These are phyloP conservation scores for Penicillium cinerascens DNA, from an alignment of 495 filamentous ascomycete genomes.

Conservation along the genomic window DNA sequence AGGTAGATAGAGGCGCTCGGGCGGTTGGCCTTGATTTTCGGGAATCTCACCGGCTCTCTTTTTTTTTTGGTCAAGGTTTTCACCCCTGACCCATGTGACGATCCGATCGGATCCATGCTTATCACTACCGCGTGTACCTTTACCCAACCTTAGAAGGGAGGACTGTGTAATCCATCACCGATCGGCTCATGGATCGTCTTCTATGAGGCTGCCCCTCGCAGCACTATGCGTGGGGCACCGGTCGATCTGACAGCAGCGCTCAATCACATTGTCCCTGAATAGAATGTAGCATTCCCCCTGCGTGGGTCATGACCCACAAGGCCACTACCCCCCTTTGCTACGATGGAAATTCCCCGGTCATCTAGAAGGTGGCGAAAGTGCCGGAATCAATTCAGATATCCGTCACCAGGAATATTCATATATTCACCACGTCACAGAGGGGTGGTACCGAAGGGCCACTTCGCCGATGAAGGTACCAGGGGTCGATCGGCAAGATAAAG, in stretches of 20 bases:
- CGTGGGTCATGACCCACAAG: neutral
- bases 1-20: neutral
- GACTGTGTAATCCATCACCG: neutral
- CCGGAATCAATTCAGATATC: too few relatives aligned
- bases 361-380: too few relatives aligned
- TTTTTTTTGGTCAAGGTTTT: neutral
- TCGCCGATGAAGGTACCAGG: neutral
- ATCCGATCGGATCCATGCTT: neutral
- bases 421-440: too few relatives aligned
- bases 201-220: neutral
- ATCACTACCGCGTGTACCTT: neutral
- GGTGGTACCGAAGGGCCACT: too few relatives aligned
- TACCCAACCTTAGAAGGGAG: neutral
- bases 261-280: neutral
- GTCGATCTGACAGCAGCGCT: neutral
- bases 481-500: too few relatives aligned
- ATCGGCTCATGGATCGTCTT: neutral
- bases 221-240: neutral
- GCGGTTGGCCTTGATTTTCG: neutral
- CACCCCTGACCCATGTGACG: neutral
- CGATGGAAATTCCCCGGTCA: too few relatives aligned
- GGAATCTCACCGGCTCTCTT: neutral
- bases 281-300: conserved; percentile 8
- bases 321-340: too few relatives aligned
- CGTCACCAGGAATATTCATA: too few relatives aligned